Evolutionary conservation across 2,329 filamentous ascomycete species (phyloP), one percentile per base, ranked within the genome.

Genomic region (Tolypocladium album): DNA sequence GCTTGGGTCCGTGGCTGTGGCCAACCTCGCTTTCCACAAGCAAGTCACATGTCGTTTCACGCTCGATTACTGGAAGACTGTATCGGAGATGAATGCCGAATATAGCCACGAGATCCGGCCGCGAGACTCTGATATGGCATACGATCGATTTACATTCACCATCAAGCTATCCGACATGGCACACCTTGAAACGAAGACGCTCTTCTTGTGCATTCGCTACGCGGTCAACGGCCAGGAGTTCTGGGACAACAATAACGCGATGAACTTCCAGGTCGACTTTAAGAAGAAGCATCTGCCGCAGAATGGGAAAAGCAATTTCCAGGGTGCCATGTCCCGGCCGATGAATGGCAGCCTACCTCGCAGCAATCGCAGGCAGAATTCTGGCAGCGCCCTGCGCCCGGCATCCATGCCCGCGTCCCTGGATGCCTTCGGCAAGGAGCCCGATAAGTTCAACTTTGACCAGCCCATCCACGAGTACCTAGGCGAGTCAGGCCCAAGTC

Each of bases 61-160:
- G 0, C 82, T 97, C 55, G 94, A 99, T 73, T 94, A 96, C 76
- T 99, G 94, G 94, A 96, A 96, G 81, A 99, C 94, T 0, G 95
- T 92, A 0, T 99, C 94, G 0, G 94, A 99, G 71, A 89, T 97
- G 1, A 82, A 82, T 43, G 93, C 90, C n/a, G 92, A 97, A 68
- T 99, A 85, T 76, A 88, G 87, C 71, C 84, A 89, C 63, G 89
- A 94, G 74, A 83, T 93, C 55, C 84, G 86, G 52, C 84, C 85
- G 36, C 84, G 84, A 65, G 84, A 88, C 50, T 78, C 78, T 4
- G 77, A 83, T 27, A 81, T 88, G 66, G 86, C 88, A 56, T 88
- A 88, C 67, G 94, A 99, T 72, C 85, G 90, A 45, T 99, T 99
- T 77, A 90, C 87, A 70, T 99, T 99, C 75, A 90, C 86, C 73